Evolutionary conservation across 1,284 basidiomycete species (phyloP), one percentile per base, ranked within the genome.

Genomic region (Thecaphora thlaspeos): DNA sequence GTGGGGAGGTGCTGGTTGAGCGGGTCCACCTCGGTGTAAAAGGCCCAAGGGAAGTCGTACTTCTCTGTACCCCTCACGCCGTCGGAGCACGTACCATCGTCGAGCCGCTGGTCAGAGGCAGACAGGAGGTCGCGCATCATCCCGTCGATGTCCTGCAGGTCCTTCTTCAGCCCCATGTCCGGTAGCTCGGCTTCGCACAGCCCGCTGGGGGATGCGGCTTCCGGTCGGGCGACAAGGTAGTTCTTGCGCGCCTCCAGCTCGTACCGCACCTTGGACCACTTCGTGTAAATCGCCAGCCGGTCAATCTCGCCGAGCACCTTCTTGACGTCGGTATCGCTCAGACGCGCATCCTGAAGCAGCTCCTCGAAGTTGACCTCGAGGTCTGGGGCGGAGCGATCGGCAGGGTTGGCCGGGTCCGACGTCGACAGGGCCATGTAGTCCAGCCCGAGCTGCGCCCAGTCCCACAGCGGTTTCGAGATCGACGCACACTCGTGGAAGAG

Each of bases 301-400:
- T 75, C 66, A 2, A 66, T 46, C 43, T 77, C 75, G 15, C 24
- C 46, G 1, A 77, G 28, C 43, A 77, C 70, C 45, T 52, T 55
- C 24, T 68, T 54, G 19, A 73, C 69, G 28, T 77, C 75, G 15
- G 56, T 43, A 17, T 68, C 60, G 22, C 49, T 66, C n/a, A 77
- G 52, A 3, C 72, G 54, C n/a, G 64, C 53, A 43, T 77, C 75
- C 39, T 63, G 58, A 19, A 77, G 58, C 40, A 77, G 49, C 42
- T 71, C 72, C 46, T 77, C 75, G 21, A 76, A 60, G 49, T 77
- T 75, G 55, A 77, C 57, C 54, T 77, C 75, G 34, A 77, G 48
- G 47, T 74, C 66, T 41, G 70, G 66, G 8, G 59, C 68, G 10
- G 42, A 51, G 11, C 72, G 63, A 43, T 77, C 68, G 5, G 62